A percentile compares a stretch with the other conserved stretches of the same genome.
Conservation (phyloP, 345 rosid genomes). For the Litchi chinensis region DNA sequence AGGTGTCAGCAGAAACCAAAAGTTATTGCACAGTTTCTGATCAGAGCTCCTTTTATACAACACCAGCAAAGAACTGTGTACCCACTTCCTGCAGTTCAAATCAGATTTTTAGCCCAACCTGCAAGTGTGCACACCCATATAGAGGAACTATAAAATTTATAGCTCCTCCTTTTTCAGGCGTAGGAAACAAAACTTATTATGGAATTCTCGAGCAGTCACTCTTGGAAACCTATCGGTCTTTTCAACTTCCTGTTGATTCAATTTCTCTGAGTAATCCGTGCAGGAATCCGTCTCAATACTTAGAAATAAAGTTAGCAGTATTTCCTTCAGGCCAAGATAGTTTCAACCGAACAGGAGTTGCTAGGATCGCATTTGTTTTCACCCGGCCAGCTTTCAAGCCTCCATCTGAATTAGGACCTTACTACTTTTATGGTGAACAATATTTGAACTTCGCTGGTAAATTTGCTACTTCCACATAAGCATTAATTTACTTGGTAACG, state of each 20-base stretch:
- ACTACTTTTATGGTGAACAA: conserved; percentile 36
- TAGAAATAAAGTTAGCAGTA: conserved; percentile 43
- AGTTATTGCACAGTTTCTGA: conserved; percentile 44
- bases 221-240: conserved; percentile 30
- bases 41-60: conserved; percentile 34
- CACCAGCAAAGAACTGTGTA: conserved; percentile 50
- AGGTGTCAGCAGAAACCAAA: conserved; percentile 31
- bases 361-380: conserved; percentile 46
- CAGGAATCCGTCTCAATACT: conserved; percentile 42
- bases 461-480: background rate
- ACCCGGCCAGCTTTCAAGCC: conserved; percentile 43
- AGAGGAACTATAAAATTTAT: conserved; percentile 64
- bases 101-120: conserved; percentile 56
- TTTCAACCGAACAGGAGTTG: conserved; percentile 45
- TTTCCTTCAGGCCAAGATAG: conserved; percentile 50
- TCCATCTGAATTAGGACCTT: conserved; percentile 52
- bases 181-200: conserved; percentile 41
- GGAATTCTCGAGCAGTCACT: conserved; percentile 26
- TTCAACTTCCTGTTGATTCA: conserved; percentile 58
- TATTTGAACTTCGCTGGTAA: conserved; percentile 58
- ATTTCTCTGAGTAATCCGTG: conserved; percentile 52
- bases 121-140: conserved; percentile 68
- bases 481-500: conserved; percentile 8
- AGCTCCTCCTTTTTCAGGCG: conserved; percentile 67
- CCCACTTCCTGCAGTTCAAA: conserved; percentile 34